Base-by-base conservation (phyloP, 2,329 filamentous ascomycete genomes). In the Ceratocystis harringtonii region DNA sequence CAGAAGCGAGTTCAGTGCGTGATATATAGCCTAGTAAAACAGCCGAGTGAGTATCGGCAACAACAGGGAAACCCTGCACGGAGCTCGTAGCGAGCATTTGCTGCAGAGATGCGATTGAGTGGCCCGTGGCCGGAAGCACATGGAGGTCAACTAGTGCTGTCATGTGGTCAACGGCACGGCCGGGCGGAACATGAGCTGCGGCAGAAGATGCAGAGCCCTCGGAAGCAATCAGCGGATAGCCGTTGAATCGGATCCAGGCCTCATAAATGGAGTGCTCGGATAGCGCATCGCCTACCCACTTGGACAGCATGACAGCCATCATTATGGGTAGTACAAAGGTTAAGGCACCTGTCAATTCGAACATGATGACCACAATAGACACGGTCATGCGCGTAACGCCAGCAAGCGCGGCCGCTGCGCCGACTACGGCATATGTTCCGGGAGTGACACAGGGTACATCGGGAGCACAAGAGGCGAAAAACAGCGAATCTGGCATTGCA, bases 341-440 rank as follows among this genome's bases (percentile, higher is more conserved):
- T 32, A 99, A 81, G 1, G 94, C 94, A 63, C 94, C 94, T 0
- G 94, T 99, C 65, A 99, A 85, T 78, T 99, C 94, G 72, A 99
- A 99, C 88, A 96, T 96, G 77, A 99, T 99, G 71, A 97, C 94
- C 3, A 99, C 92, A 70, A 99, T 96, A 12, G 92, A 96, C 10
- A 96, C 91, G 0, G 94, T 99, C 86, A 99, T 95, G 70, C 92
- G 85, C 19, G 92, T 97, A 44, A 95, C 90, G 61, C 94, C 94
- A 5, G 89, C 90, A 1, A 99, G 84, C n/a, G 92, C 90, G 3
- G 94, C 92, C 0, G 94, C 92, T 0, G 94, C 94, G 43, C 94
- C 94, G 68, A 99, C 88, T 71, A 99, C 95, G 68, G 94, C 94
- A 73, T 99, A 99, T 1, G 92, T 95, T 15, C 92, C 94, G 0